These are phyloP conservation scores for Chlorella sp. DNA, from an alignment of 139 green algal genomes.

Conservation along the genomic window DNA sequence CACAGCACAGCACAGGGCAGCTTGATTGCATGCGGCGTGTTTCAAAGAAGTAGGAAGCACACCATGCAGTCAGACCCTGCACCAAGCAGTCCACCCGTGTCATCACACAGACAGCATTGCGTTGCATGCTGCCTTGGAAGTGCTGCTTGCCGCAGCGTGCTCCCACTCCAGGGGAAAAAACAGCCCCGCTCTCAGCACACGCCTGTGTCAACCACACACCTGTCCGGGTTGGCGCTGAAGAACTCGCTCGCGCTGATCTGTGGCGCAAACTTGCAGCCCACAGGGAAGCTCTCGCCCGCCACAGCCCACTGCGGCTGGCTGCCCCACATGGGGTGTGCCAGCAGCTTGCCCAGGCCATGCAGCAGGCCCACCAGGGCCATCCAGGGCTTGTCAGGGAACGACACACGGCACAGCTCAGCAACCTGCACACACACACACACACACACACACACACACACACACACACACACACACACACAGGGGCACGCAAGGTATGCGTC, in stretches of 20 bases:
- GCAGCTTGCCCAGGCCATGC: slow-evolving; percentile 76
- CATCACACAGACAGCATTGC: background rate
- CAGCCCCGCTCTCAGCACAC: background rate
- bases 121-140: background rate
- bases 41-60: background rate
- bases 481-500: too few relatives aligned
- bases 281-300: slow-evolving; percentile 76
- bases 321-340: slow-evolving; percentile 72
- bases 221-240: slow-evolving; percentile 72
- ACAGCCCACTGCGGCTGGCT: slow-evolving; percentile 79
- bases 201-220: slow-evolving; percentile 16
- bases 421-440: too few relatives aligned
- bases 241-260: slow-evolving; percentile 31
- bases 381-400: slow-evolving; percentile 76
- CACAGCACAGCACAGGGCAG: background rate
- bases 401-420: too few relatives aligned
- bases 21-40: background rate
- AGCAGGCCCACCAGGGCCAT: slow-evolving; percentile 78
- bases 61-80: background rate
- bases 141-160: background rate
- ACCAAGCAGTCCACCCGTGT: background rate
- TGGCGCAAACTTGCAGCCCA: slow-evolving; percentile 76
- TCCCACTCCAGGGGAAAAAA: background rate
- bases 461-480: too few relatives aligned
- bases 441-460: too few relatives aligned